phyloP scores from a whole-genome alignment of 2,329 filamentous ascomycete genomes.

The Curvularia eragrostidis region DNA sequence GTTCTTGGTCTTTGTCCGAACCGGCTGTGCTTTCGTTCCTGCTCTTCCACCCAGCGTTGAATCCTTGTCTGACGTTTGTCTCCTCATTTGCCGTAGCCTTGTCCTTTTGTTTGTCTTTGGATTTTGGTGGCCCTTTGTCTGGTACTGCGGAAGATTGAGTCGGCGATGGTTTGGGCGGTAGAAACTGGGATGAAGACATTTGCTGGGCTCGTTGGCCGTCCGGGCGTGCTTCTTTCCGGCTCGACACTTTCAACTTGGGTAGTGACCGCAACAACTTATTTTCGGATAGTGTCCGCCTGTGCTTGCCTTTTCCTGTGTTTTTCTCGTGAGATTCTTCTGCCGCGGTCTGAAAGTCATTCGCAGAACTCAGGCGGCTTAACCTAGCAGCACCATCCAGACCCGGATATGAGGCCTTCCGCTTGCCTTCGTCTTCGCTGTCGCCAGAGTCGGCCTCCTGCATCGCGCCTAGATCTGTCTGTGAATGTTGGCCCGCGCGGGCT shows the following conservation, averaged over 20 bases:
- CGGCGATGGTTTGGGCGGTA: slow-evolving; percentile 40
- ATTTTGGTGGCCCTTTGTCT: slow-evolving; percentile 20
- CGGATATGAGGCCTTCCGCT: slow-evolving; percentile 32
- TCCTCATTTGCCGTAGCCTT: slow-evolving; percentile 33
- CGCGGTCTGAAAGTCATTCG: slow-evolving; percentile 38
- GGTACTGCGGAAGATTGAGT: slow-evolving; percentile 17
- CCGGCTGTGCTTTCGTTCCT: slow-evolving; percentile 34
- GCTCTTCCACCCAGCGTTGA: slow-evolving; percentile 32
- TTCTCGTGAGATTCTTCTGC: slow-evolving; percentile 24
- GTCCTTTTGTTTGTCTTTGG: slow-evolving; percentile 31
- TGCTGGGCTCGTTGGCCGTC: slow-evolving; percentile 56
- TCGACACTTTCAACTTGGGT: slow-evolving; percentile 59
- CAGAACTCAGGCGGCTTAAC: slow-evolving; percentile 45
- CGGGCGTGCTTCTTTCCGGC: slow-evolving; percentile 39
- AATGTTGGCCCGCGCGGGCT: slow-evolving; percentile 82
- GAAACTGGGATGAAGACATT: slow-evolving; percentile 52
- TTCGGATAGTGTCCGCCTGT: slow-evolving; percentile 68
- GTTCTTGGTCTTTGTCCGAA: slow-evolving; percentile 34
- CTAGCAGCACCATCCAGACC: slow-evolving; percentile 45
- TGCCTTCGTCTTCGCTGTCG: slow-evolving; percentile 68
- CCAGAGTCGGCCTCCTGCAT: slow-evolving; percentile 77
- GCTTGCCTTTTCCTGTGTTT: slow-evolving; percentile 46
- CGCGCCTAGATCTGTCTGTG: slow-evolving; percentile 79
- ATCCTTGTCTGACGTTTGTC: slow-evolving; percentile 31
- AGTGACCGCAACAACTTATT: slow-evolving; percentile 71